Base-by-base conservation (phyloP, 768 basidiomycete genomes). In the Boletus tomentosulus region DNA sequence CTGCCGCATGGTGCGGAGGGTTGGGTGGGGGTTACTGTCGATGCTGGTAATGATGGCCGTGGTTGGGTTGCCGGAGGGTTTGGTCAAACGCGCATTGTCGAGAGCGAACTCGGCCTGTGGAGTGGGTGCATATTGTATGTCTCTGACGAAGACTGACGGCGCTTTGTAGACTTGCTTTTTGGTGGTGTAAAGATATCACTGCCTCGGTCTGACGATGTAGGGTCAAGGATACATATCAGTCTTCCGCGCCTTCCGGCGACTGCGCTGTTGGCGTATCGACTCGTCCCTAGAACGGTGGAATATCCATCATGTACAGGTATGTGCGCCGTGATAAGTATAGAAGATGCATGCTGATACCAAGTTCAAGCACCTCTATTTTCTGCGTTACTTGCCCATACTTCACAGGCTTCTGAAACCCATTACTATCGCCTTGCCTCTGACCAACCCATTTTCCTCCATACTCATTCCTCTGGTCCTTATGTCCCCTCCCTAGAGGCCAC, bases 391-490 rank as follows among this genome's bases (percentile, higher is more conserved):
- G 70, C 78, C 30, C 86, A 92, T 54, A 74, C 74, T 0, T 83
- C 89, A 0, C 73, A 78, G 47, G 63, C 73, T 1, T 69, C 76
- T 10, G 90, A 92, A 70, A 80, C 81, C 1, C 84, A 90, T 63
- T 89, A 88, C 59, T 83, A 80, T 66, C 79, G 84, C 30, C 73
- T 88, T 28, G 57, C 39, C 7, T 10, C 65, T n/a, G 43, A 48
- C 56, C 38, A 64, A 61, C 45, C 65, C 63, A 1, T 67, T 58
- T 15, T 63, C n/a, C 74, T 91, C 12, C 89, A 92, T 65, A 80
- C 85, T 0, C 87, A 92, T 65, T 68, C 78, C 7, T 69, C 76
- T 6, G 89, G 83, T 2, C 89, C 92, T 0, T 92, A 84, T 62
- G 71, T 86, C 24, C 67, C 75, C 30, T 41, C 56, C 19, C 42